phyloP scores from a whole-genome alignment of 495 filamentous ascomycete species.

The Podospora pseudoanserina region DNA sequence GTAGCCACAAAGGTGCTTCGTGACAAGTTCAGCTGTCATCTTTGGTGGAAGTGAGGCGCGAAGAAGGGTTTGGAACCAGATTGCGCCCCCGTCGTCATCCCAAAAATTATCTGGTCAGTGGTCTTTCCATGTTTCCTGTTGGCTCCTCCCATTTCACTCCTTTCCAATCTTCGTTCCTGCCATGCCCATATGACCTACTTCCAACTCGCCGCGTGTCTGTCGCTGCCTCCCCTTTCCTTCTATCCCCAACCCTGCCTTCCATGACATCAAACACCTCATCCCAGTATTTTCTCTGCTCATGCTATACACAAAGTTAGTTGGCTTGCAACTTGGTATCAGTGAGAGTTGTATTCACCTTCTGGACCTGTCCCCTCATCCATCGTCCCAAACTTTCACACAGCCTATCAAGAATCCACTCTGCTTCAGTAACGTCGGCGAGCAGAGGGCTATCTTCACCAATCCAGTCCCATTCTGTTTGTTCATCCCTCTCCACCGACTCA shows the following conservation, averaged over 20 bases:
- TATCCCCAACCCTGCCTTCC: neutral
- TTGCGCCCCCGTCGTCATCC: neutral
- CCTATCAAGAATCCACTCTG: conserved; percentile 61
- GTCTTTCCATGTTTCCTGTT: neutral
- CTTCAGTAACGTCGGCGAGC: conserved; percentile 53
- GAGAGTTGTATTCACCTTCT: neutral
- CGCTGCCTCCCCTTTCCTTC: neutral
- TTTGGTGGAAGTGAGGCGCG: neutral
- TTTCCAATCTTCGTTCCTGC: neutral
- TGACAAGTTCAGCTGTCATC: neutral
- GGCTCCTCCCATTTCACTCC: no score
- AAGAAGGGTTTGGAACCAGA: neutral
- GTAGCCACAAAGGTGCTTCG: neutral
- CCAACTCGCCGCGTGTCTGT: neutral
- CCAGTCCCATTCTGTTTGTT: conserved; percentile 64
- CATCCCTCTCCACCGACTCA: conserved; percentile 20
- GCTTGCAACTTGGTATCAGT: neutral
- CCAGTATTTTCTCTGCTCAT: conserved; percentile 9
- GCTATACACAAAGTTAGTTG: neutral
- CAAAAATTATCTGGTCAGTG: neutral
- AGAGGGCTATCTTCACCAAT: conserved; percentile 63
- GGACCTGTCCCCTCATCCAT: conserved; percentile 34
- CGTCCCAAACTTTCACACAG: conserved; percentile 51
- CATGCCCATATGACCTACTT: neutral
- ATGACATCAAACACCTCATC: conserved; percentile 10